Evolutionary conservation across 2,329 filamentous ascomycete genomes (phyloP).

Genomic region (Pezicula neosporulosa): DNA sequence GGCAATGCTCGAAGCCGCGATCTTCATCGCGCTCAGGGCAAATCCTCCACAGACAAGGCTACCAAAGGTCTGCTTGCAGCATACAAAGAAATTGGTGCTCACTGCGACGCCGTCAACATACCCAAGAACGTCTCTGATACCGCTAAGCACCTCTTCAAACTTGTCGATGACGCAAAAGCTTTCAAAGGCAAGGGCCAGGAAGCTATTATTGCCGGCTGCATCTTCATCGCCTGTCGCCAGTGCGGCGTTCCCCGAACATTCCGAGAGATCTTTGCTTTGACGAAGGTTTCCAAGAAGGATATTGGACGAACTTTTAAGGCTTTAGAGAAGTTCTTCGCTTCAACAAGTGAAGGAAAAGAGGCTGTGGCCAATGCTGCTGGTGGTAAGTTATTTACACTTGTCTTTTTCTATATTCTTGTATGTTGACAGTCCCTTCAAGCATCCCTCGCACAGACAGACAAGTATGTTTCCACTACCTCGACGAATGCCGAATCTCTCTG

Average conservation of each 20-base stretch:
- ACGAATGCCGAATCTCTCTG: conserved; percentile 83
- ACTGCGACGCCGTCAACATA: conserved; percentile 83
- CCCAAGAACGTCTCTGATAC: conserved; percentile 79
- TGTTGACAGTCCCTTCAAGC: conserved; percentile 28
- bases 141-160: conserved; percentile 93
- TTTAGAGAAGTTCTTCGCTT: conserved; percentile 82
- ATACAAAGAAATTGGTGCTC: conserved; percentile 81
- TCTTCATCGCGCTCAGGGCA: conserved; percentile 80
- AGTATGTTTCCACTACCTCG: conserved; percentile 71
- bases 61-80: conserved; percentile 79
- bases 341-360: conserved; percentile 59
- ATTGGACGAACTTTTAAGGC: conserved; percentile 94
- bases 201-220: conserved; percentile 90
- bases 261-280: conserved; percentile 89
- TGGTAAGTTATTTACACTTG: conserved; percentile 40
- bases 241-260: conserved; percentile 85
- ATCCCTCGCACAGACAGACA: conserved; percentile 35
- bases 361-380: conserved; percentile 47
- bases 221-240: conserved; percentile 96
- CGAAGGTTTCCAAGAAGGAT: conserved; percentile 94
- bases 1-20: conserved; percentile 67
- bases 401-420: conserved; percentile 13
- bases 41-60: conserved; percentile 74
- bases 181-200: conserved; percentile 96
- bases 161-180: conserved; percentile 85